Conservation (phyloP, 345 rosid genomes). For the Limnanthes douglasii region DNA sequence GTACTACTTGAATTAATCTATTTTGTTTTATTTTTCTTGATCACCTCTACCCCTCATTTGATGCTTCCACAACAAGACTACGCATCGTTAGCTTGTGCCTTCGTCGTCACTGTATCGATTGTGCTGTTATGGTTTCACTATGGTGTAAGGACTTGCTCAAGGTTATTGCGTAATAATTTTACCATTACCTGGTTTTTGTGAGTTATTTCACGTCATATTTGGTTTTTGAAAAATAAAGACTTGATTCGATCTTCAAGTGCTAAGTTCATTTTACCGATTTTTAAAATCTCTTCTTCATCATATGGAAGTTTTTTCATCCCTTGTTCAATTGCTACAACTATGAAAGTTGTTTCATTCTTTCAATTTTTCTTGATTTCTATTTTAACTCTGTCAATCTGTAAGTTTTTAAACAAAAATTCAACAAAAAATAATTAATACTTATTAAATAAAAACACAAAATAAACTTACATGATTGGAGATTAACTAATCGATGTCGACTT, state of each 20-base stretch:
- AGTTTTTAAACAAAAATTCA: neutral
- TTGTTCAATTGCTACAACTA: conserved; percentile 40
- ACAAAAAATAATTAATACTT: neutral
- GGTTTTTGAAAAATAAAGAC: conserved; percentile 52
- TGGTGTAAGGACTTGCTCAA: too few relatives aligned
- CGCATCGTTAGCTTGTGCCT: conserved; percentile 44
- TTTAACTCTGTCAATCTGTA: conserved; percentile 57
- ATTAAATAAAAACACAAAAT: neutral
- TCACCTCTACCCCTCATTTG: conserved; percentile 13
- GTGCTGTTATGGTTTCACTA: conserved; percentile 4
- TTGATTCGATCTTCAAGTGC: conserved; percentile 54
- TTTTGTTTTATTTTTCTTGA: conserved; percentile 6
- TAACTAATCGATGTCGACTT: conserved; percentile 42
- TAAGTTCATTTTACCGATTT: conserved; percentile 52
- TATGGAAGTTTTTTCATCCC: conserved; percentile 32
- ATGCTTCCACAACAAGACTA: conserved; percentile 62
- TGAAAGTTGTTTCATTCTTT: conserved; percentile 36
- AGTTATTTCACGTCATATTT: conserved; percentile 76
- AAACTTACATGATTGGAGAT: conserved; percentile 54
- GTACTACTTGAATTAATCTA: neutral
- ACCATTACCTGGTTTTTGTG: conserved; percentile 66
- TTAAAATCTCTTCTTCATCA: conserved; percentile 74
- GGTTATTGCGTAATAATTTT: conserved; percentile 16
- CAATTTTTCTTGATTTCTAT: conserved; percentile 50
- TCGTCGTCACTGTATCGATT: conserved; percentile 12